Evolutionary conservation across 257 asterid genomes (phyloP).

Genomic region (Solanum etuberosum): DNA sequence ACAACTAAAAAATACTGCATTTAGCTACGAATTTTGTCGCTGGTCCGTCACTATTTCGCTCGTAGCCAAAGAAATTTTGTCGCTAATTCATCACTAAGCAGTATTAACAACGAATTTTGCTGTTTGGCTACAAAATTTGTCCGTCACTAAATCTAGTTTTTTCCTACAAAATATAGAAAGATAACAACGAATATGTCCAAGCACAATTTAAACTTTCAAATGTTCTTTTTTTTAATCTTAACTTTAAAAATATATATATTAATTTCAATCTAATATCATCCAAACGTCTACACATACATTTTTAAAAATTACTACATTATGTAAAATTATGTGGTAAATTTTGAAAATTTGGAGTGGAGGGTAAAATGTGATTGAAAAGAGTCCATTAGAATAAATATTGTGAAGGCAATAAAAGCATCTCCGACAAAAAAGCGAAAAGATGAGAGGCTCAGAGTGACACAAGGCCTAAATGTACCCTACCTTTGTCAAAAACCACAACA

Average conservation of each 20-base stretch:
- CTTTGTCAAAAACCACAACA: background rate
- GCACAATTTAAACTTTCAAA: background rate
- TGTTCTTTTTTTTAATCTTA: background rate
- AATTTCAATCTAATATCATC: background rate
- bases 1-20: too few species aligned
- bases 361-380: background rate
- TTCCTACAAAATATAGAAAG: background rate
- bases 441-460: background rate
- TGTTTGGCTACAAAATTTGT: too few species aligned
- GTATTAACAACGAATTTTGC: too few species aligned
- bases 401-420: background rate
- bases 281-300: background rate
- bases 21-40: too few species aligned
- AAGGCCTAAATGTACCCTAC: background rate
- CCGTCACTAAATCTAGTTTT: too few species aligned
- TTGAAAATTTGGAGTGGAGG: background rate
- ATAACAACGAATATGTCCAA: background rate
- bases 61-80: too few species aligned
- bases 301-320: background rate
- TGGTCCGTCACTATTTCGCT: background rate
- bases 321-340: background rate
- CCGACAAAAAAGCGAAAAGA: slow-evolving; percentile 9
- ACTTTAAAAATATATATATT: background rate
- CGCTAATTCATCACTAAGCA: background rate
- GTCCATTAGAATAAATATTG: background rate